Base-by-base conservation (phyloP, 2,329 filamentous ascomycete species). In the Didymella keratinophila region DNA sequence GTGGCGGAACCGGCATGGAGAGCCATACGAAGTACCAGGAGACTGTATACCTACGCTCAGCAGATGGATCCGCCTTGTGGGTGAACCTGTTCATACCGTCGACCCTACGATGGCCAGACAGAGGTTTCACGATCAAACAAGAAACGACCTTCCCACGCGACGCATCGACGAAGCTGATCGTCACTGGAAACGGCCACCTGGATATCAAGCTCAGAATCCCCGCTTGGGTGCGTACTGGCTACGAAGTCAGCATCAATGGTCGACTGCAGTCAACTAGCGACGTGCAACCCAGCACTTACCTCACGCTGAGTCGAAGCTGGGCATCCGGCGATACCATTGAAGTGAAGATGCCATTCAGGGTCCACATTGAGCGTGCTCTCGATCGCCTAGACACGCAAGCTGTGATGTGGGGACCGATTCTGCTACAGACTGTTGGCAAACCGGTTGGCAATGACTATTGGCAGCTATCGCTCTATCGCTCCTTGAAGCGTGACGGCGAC, bases 1-100 rank as follows among this genome's bases (percentile, higher is more conserved):
- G 50, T 9, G 50, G 50, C 12, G 50, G 50, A n/a, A 39, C 50
- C 3, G 50, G 50, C 9, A 52, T 52, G 50, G 50, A 52, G 18
- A 52, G 50, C 21, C 50, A 52, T 18, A 52, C 50, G n/a, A 52
- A 52, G 32, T 52, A 52, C 16, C 50, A 52, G 42, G 50, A 52
- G 32, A 52, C 50, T 11, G 18, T 52, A 10, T 52, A 52, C 32
- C 50, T 52, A 18, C 41, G 42, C 23, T 52, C 50, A 1, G 50
- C 50, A 3, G 32, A 52, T 8, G 42, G 25, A 2, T 39, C 30
- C 5, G 30, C 32, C 7, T 39, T 52, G 5, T 52, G 50, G 50
- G 32, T 52, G 21, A 52, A 52, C 8, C 16, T 52, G 21, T 52
- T 39, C n/a, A 46, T 52, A 1, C 50, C 50, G 12, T 52, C 50